Base-by-base conservation (phyloP, 345 rosid genomes). In the Sonneratia caseolaris region DNA sequence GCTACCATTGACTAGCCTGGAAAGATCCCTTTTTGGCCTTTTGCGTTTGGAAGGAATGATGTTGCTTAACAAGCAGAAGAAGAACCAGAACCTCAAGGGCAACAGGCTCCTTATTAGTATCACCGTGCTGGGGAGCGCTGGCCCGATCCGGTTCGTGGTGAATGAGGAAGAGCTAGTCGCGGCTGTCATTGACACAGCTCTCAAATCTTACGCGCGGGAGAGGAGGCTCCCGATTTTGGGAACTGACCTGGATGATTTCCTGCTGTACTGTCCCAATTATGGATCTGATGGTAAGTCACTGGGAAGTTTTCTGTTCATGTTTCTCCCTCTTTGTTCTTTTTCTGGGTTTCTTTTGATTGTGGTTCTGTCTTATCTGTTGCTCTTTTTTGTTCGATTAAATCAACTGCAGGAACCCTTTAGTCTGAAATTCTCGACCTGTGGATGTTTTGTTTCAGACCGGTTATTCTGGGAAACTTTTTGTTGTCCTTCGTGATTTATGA, bases 211-310 rank as follows among this genome's bases (percentile, higher is more conserved):
- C 72, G 96, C 99, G 15, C 96, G 99, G 19, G 99, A 92, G 77
- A 96, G 99, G 55, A 86, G 98, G 24, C 92, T 92, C n/a, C 99
- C 99, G 1, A 77, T 90, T 71, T 91, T 96, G 42, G 96, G 99
- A 15, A 84, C 96, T 16, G 82, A 92, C 79, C 87, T 89, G 57
- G 84, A 89, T n/a, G 88, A 85, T 64, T 96, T 96, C 81, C 73
- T 83, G 74, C 97, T 96, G 38, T 96, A 96, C 61, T 89, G 86
- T 72, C 85, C 90, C 69, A 77, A 79, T 76, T 86, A 84, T 51
- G 90, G 90, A 47, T 81, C 93, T 24, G 75, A 76, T 37, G 78
- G 78, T 75, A 13, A 51, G 66, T 38, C 5, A 7, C 1, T 32
- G 15, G 9, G 3, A 47, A 13, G 0, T 47, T 47, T 47, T 13